phyloP scores from a whole-genome alignment of 352 stramenopile species.

The Peronosclerospora sorghi region DNA sequence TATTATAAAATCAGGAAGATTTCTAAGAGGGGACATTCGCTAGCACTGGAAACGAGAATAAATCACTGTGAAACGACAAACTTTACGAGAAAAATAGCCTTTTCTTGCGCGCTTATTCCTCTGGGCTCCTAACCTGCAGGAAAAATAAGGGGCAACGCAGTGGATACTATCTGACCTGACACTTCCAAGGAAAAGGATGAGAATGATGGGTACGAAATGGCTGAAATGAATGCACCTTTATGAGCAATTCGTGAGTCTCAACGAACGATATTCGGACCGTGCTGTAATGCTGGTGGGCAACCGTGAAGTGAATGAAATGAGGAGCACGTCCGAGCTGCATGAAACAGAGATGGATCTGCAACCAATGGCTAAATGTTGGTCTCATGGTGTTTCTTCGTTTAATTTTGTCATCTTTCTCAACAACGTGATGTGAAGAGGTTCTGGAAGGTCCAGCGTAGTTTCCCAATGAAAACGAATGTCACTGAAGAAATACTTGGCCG shows the following conservation, averaged over 20 bases:
- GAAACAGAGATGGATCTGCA: slow-evolving; percentile 56
- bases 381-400: neutral
- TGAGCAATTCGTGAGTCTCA: slow-evolving; percentile 76
- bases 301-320: slow-evolving; percentile 90
- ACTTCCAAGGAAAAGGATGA: neutral
- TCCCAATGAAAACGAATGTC: slow-evolving; percentile 36
- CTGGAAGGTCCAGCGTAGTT: slow-evolving; percentile 60
- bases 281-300: slow-evolving; percentile 90
- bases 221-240: slow-evolving; percentile 16
- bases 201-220: neutral
- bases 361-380: slow-evolving; percentile 44
- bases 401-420: neutral
- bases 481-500: slow-evolving; percentile 33
- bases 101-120: too few species aligned
- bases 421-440: slow-evolving; percentile 37
- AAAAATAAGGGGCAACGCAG: too few species aligned
- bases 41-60: too few species aligned
- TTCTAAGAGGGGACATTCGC: too few species aligned
- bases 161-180: too few species aligned
- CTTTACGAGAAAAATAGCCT: too few species aligned
- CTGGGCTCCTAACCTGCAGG: too few species aligned
- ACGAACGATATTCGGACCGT: slow-evolving; percentile 75
- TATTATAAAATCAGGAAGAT: too few species aligned
- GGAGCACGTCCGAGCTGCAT: slow-evolving; percentile 71
- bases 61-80: too few species aligned